Conservation (phyloP, 495 filamentous ascomycete genomes). For the Penicillium mononematosum region DNA sequence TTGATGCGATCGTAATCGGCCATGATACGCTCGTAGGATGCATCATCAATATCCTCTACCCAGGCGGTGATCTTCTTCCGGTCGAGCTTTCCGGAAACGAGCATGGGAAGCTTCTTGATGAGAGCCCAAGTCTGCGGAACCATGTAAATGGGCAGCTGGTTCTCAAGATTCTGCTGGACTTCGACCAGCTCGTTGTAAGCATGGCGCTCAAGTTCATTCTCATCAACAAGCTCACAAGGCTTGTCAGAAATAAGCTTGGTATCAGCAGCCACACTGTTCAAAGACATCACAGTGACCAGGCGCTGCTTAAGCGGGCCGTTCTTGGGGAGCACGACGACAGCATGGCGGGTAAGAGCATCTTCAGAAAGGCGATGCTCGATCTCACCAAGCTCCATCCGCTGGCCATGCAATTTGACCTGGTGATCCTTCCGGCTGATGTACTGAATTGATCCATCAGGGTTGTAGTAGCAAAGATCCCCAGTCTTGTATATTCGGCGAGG, state of each 20-base stretch:
- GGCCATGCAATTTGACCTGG: conserved; percentile 67
- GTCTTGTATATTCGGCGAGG: conserved; percentile 47
- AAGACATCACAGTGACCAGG: conserved; percentile 45
- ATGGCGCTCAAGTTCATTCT: conserved; percentile 20
- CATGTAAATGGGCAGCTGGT: conserved; percentile 49
- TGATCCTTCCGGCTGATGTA: conserved; percentile 62
- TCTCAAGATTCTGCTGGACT: conserved; percentile 39
- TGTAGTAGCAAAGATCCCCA: conserved; percentile 54
- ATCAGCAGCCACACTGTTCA: conserved; percentile 32
- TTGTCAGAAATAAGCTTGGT: conserved; percentile 34
- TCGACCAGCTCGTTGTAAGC: conserved; percentile 34
- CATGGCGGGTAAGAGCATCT: conserved; percentile 40
- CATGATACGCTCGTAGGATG: conserved; percentile 40
- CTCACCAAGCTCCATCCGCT: conserved; percentile 62
- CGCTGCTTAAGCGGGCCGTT: conserved; percentile 38
- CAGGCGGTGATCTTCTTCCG: conserved; percentile 46
- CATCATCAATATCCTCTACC: conserved; percentile 42
- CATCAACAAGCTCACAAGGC: conserved; percentile 38
- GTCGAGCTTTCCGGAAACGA: conserved; percentile 52
- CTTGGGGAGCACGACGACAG: conserved; percentile 48
- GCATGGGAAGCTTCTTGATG: conserved; percentile 45
- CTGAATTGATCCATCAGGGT: conserved; percentile 50
- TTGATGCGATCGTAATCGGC: conserved; percentile 37
- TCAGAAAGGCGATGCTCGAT: conserved; percentile 44
- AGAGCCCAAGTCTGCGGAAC: conserved; percentile 47